phyloP scores from a whole-genome alignment of 805 yeast species.

The Yarrowia divulgata region DNA sequence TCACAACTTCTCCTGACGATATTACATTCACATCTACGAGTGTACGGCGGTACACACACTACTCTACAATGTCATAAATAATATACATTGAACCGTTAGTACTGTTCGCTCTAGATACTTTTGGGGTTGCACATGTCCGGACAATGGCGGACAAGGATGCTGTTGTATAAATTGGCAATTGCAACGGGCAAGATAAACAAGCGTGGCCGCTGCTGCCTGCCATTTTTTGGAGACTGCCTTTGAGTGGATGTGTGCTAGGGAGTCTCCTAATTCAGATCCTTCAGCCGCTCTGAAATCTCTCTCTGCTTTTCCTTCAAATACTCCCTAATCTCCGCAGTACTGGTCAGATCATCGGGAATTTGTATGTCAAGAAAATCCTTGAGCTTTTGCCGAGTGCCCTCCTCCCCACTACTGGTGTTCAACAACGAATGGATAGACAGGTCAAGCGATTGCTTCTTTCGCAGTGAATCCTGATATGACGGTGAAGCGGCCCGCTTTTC shows the following conservation, averaged over 20 bases:
- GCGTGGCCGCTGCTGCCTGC: not conserved
- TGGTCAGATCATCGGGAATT: constrained; percentile 46
- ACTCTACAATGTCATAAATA: constrained; percentile 6
- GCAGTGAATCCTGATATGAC: constrained; percentile 5
- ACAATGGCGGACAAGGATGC: not conserved
- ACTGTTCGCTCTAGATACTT: constrained; percentile 29
- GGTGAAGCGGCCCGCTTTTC: constrained; percentile 34
- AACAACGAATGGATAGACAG: constrained; percentile 35
- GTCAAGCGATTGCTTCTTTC: constrained; percentile 29
- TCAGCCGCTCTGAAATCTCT: constrained; percentile 49
- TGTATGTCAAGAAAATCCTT: constrained; percentile 38
- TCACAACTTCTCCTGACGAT: not conserved
- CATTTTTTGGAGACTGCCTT: not conserved
- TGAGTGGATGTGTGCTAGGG: no score
- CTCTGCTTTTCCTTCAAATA: constrained; percentile 49
- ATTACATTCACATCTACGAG: not conserved
- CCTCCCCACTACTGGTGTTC: constrained; percentile 18
- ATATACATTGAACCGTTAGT: constrained; percentile 35
- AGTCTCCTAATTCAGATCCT: constrained; percentile 8
- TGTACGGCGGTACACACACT: no score
- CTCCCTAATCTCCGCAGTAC: constrained; percentile 48
- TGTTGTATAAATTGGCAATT: constrained; percentile 6
- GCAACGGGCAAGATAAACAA: not conserved
- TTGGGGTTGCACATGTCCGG: constrained; percentile 27
- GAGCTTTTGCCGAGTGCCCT: constrained; percentile 31